Evolutionary conservation across 2,329 filamentous ascomycete species (phyloP).

Genomic region (Neocucurbitaria cava): DNA sequence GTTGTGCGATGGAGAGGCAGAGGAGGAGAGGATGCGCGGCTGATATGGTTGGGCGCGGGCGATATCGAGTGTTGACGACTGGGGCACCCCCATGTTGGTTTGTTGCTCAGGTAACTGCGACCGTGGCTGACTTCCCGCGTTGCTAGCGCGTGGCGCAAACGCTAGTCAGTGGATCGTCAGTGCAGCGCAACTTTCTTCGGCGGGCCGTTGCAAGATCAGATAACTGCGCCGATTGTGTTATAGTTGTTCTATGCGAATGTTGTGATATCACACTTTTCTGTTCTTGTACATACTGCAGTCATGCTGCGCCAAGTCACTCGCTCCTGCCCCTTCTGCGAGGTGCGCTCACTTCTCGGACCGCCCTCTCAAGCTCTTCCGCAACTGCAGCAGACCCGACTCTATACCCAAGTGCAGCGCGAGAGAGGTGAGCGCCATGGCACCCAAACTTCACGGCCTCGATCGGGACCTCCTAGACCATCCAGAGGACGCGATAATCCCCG

Average conservation of each 20-base stretch:
- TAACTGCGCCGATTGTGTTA: no score
- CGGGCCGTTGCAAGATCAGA: neutral
- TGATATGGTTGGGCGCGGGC: conserved; percentile 28
- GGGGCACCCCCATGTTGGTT: conserved; percentile 24
- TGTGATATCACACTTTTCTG: neutral
- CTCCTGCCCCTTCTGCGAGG: conserved; percentile 55
- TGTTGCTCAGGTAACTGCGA: conserved; percentile 32
- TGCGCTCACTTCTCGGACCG: conserved; percentile 30
- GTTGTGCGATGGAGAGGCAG: conserved; percentile 34
- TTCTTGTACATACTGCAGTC: neutral
- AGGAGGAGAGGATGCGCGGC: conserved; percentile 31
- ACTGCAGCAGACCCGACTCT: conserved; percentile 44
- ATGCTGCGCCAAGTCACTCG: conserved; percentile 42
- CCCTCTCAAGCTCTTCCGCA: conserved; percentile 31
- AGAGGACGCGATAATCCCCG: conserved; percentile 45
- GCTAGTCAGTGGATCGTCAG: neutral
- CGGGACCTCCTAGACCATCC: conserved; percentile 8
- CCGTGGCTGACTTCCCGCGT: no score
- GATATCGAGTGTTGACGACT: conserved; percentile 32
- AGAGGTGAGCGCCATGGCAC: conserved; percentile 4
- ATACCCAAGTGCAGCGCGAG: conserved; percentile 37
- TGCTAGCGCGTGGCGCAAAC: neutral
- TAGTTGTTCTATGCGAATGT: neutral
- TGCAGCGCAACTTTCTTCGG: neutral
- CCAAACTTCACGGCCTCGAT: neutral